Percentiles rank a stretch among this genome's conserved stretches.
Evolutionary conservation across 768 basidiomycete species (phyloP).

Genomic region (Artomyces pyxidatus): DNA sequence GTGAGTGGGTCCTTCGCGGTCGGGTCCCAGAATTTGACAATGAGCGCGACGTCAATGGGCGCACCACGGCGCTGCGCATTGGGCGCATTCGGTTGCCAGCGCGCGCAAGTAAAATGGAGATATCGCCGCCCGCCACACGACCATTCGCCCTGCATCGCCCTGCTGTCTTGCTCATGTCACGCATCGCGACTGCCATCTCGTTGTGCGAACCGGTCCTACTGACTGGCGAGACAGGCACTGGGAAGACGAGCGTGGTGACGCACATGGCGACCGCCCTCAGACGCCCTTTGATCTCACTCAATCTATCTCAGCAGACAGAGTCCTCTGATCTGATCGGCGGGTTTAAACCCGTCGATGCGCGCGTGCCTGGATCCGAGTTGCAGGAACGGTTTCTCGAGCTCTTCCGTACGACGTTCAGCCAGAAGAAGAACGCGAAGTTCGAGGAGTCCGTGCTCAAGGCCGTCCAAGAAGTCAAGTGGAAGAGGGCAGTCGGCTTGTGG

Average conservation of each 20-base stretch:
- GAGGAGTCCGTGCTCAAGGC: conserved; percentile 77
- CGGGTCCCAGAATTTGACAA: conserved; percentile 60
- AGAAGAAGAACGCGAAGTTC: conserved; percentile 82
- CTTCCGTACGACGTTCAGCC: conserved; percentile 82
- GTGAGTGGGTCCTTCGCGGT: conserved; percentile 58
- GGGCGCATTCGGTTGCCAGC: conserved; percentile 57
- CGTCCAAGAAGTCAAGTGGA: conserved; percentile 80
- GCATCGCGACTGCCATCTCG: conserved; percentile 66
- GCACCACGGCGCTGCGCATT: conserved; percentile 45
- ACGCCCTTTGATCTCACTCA: conserved; percentile 77
- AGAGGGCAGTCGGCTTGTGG: conserved; percentile 76
- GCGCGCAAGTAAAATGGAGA: conserved; percentile 29
- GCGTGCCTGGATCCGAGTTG: conserved; percentile 62
- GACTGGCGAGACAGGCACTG: conserved; percentile 98
- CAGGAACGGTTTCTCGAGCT: conserved; percentile 71
- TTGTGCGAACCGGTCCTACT: conserved; percentile 79
- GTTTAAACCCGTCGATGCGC: conserved; percentile 91
- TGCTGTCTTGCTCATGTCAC: conserved; percentile 68
- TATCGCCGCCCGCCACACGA: conserved; percentile 28
- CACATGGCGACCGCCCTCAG: conserved; percentile 76
- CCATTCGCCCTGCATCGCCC: conserved; percentile 90
- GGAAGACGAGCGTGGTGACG: conserved; percentile 90
- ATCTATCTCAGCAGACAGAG: conserved; percentile 94
- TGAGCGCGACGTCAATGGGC: conserved; percentile 61
- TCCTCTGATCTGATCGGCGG: conserved; percentile 91